A percentile compares a stretch with the other conserved stretches of the same genome.
phyloP scores from a whole-genome alignment of 2,329 filamentous ascomycete genomes.

The Ascocoryne sarcoides region DNA sequence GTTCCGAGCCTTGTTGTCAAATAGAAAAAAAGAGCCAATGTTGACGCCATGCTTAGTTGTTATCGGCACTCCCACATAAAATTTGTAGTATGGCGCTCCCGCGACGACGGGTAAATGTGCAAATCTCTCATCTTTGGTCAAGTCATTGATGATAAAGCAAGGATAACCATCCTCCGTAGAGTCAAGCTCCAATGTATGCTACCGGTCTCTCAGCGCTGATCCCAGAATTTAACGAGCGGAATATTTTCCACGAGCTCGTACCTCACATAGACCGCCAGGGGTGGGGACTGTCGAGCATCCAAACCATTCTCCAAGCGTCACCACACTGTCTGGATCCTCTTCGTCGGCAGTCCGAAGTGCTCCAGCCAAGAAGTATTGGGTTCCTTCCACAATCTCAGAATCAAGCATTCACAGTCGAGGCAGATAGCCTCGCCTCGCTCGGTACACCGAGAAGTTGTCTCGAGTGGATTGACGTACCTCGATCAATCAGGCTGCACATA shows the following conservation, averaged over 20 bases:
- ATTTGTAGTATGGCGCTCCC: constrained; percentile 15
- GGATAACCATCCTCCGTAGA: constrained; percentile 12
- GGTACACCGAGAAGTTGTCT: background rate
- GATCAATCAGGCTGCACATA: constrained; percentile 17
- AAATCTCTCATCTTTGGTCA: constrained; percentile 18
- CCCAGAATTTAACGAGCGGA: background rate
- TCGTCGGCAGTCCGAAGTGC: constrained; percentile 6
- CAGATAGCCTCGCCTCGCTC: too few species aligned
- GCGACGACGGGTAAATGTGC: constrained; percentile 17
- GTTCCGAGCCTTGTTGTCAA: constrained; percentile 35
- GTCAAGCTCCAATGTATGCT: constrained; percentile 18
- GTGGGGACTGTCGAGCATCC: constrained; percentile 20
- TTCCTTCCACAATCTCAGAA: constrained; percentile 6
- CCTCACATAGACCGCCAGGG: constrained; percentile 24
- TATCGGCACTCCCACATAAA: constrained; percentile 24
- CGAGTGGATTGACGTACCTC: constrained; percentile 6
- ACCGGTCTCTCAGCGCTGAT: background rate
- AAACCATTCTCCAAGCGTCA: constrained; percentile 19
- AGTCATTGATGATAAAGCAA: constrained; percentile 19
- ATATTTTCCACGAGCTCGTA: constrained; percentile 4
- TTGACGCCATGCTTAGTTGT: constrained; percentile 20
- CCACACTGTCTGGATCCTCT: constrained; percentile 5
- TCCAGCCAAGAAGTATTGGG: constrained; percentile 24
- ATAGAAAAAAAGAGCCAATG: constrained; percentile 23
- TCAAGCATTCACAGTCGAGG: background rate